phyloP scores from a whole-genome alignment of 2,329 filamentous ascomycete genomes.

The Pyrenophora seminiperda region DNA sequence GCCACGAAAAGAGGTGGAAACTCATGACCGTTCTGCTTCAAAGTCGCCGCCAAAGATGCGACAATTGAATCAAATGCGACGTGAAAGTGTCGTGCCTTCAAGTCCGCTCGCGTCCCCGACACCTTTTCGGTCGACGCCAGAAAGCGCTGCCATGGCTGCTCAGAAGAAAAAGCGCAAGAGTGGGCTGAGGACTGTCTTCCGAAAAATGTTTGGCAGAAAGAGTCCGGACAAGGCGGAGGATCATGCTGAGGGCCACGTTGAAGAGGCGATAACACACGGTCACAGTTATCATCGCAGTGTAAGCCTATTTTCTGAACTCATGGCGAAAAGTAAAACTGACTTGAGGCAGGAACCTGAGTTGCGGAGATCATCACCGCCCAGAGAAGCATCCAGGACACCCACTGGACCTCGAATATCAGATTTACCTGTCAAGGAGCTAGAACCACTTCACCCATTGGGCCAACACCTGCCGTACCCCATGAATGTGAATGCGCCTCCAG shows the following conservation, averaged over 20 bases:
- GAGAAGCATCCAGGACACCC: constrained; percentile 24
- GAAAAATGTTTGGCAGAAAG: constrained; percentile 47
- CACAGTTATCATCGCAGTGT: constrained; percentile 47
- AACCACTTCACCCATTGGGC: constrained; percentile 43
- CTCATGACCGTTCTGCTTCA: constrained; percentile 10
- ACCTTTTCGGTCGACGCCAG: constrained; percentile 37
- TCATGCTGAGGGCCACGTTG: constrained; percentile 15
- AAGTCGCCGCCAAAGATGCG: constrained; percentile 31
- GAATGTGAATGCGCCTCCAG: constrained; percentile 49
- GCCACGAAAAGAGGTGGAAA: constrained; percentile 12
- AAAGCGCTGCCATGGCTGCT: constrained; percentile 32
- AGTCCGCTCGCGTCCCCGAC: constrained; percentile 34
- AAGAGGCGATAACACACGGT: constrained; percentile 24
- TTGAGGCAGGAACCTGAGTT: constrained; percentile 39
- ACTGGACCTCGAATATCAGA: constrained; percentile 42
- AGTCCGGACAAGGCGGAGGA: constrained; percentile 34
- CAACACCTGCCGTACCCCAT: constrained; percentile 48
- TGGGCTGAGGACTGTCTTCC: constrained; percentile 44
- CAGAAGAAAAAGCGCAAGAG: constrained; percentile 46
- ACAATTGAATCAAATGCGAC: constrained; percentile 32
- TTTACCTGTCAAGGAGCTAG: constrained; percentile 38
- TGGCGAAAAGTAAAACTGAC: constrained; percentile 10
- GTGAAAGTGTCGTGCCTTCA: constrained; percentile 32
- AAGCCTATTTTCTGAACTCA: constrained; percentile 11
- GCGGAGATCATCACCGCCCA: constrained; percentile 29